These are phyloP conservation scores for Fagopyrum tataricum DNA, from an alignment of 148 eudicot genomes.

Conservation along the genomic window DNA sequence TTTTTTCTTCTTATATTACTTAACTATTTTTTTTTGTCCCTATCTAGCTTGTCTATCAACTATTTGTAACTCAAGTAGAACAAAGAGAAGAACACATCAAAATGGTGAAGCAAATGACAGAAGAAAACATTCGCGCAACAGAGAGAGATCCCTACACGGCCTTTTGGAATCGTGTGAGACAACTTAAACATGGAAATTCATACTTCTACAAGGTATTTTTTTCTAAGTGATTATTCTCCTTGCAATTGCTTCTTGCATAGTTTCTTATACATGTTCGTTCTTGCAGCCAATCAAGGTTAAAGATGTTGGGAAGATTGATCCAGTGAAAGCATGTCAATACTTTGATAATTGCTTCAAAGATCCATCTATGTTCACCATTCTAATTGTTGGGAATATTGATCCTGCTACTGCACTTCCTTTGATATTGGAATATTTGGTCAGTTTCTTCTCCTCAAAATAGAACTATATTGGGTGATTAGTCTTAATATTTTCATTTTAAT, in stretches of 20 bases:
- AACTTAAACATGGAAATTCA: slow-evolving; percentile 73
- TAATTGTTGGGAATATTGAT: slow-evolving; percentile 74
- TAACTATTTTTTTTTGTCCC: not conserved
- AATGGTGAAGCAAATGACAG: slow-evolving; percentile 68
- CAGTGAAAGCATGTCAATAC: slow-evolving; percentile 72
- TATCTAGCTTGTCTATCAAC: slow-evolving; percentile 68
- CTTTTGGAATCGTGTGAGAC: slow-evolving; percentile 64
- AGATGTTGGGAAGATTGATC: slow-evolving; percentile 62
- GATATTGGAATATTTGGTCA: slow-evolving; percentile 73
- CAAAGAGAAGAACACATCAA: slow-evolving; percentile 71
- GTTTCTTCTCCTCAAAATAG: slow-evolving; percentile 11
- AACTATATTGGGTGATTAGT: not conserved
- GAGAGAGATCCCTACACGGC: slow-evolving; percentile 82
- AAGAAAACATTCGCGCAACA: slow-evolving; percentile 62
- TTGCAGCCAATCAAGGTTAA: slow-evolving; percentile 60
- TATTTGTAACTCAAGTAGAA: slow-evolving; percentile 54
- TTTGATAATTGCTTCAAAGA: slow-evolving; percentile 66
- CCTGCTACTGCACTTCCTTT: slow-evolving; percentile 52
- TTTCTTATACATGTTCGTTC: not conserved
- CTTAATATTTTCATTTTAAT: not conserved
- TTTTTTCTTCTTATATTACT: not conserved
- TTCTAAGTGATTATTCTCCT: not conserved
- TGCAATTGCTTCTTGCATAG: not conserved
- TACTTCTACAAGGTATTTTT: slow-evolving; percentile 59
- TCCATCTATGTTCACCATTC: slow-evolving; percentile 71